Percentiles rank a stretch among this genome's conserved stretches.
phyloP scores from a whole-genome alignment of 176 grass and related monocot species.

The Aegilops speltoides region DNA sequence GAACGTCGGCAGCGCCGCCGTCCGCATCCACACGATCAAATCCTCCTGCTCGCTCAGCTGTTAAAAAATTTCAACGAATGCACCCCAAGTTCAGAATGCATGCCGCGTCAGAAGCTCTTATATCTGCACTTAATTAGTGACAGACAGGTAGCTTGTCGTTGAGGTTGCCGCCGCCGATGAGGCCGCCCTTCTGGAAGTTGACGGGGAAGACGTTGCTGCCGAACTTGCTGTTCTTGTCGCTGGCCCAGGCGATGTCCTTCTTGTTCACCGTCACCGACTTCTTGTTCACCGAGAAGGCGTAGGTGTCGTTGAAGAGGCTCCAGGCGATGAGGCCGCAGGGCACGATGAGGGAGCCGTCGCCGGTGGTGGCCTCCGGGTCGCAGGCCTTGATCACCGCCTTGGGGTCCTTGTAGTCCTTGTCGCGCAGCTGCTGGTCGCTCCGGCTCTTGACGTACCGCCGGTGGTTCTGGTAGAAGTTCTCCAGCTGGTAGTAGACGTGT shows the following conservation, averaged over 20 bases:
- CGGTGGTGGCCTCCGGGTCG: conserved; percentile 58
- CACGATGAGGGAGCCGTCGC: conserved; percentile 55
- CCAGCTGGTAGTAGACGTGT: conserved; percentile 84
- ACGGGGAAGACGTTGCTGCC: conserved; percentile 75
- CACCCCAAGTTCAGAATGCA: not conserved
- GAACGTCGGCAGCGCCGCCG: conserved; percentile 73
- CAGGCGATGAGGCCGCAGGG: conserved; percentile 93
- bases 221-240: conserved; percentile 72
- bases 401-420: conserved; percentile 29
- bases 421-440: conserved; percentile 64
- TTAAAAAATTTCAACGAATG: not conserved
- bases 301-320: conserved; percentile 96
- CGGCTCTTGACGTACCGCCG: conserved; percentile 92
- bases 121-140: too few relatives aligned
- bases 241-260: conserved; percentile 93
- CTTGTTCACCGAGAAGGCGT: conserved; percentile 60
- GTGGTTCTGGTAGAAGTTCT: conserved; percentile 97
- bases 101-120: not conserved
- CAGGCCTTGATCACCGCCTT: conserved; percentile 41
- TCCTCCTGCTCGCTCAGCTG: conserved; percentile 93
- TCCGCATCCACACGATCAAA: conserved; percentile 93
- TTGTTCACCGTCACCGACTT: conserved; percentile 62
- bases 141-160: conserved; percentile 67
- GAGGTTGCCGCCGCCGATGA: conserved; percentile 69
- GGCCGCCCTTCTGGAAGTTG: conserved; percentile 69